phyloP scores from a whole-genome alignment of 208 protist genomes.

The Crithidia thermophila region DNA sequence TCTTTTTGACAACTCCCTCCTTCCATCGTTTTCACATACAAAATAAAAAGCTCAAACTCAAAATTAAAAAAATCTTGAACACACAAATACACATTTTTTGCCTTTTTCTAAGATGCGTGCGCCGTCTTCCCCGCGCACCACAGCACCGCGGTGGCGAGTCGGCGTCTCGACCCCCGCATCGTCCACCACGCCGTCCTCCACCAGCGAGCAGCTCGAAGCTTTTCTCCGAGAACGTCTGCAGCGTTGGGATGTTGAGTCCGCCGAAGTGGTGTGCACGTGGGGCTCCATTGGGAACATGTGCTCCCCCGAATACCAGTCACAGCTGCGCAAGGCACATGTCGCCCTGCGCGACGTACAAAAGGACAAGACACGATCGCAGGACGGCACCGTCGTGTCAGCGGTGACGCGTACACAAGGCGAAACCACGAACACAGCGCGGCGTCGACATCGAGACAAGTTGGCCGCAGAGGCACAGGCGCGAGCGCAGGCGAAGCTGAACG shows the following conservation, averaged over 20 bases:
- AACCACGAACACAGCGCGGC: not conserved
- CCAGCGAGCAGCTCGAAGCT: not conserved
- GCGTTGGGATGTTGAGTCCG: slow-evolving; percentile 15
- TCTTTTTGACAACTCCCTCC: too few species aligned
- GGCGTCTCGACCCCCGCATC: not conserved
- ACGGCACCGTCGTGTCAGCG: not conserved
- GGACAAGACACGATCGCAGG: not conserved
- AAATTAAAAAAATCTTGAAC: too few species aligned
- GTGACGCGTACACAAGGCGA: not conserved
- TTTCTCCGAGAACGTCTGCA: slow-evolving; percentile 18
- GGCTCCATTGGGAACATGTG: slow-evolving; percentile 20
- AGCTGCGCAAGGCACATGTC: slow-evolving; percentile 12
- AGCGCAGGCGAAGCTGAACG: not conserved
- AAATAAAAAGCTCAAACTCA: too few species aligned
- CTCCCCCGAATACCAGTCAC: slow-evolving; percentile 22
- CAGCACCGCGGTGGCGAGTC: not conserved
- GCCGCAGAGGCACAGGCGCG: not conserved
- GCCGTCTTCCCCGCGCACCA: too few species aligned
- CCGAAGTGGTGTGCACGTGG: slow-evolving; percentile 12
- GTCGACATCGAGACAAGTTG: slow-evolving; percentile 10
- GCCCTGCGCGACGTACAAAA: not conserved
- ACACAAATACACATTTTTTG: too few species aligned
- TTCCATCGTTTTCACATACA: too few species aligned
- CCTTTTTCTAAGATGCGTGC: too few species aligned
- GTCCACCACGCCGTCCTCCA: not conserved